Evolutionary conservation across 371 early-diverging fungal genomes (phyloP), one percentile per base, ranked within the genome.

Genomic region (Vairimorpha apis): DNA sequence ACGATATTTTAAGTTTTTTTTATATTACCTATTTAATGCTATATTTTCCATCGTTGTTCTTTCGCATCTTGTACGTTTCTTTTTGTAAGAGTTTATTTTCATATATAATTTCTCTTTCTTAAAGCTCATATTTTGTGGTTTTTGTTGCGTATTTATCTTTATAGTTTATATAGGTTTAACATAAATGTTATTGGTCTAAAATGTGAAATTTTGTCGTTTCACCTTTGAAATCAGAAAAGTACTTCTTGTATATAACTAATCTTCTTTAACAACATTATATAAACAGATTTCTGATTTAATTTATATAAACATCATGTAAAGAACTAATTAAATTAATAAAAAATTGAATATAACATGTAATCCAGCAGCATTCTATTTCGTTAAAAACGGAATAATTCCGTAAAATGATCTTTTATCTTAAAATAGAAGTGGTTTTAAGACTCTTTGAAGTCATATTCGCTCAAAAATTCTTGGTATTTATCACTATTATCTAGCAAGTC

Each of bases 231-330:
- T 7, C 63, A 7, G 35, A 32, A 23, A n/a, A 25, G 10, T 8
- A n/a, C 3, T 4, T 51, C 69, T 37, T 43, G 21, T 64, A 7
- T 64, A 68, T 8, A 65, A 68, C 69, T 37, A 68, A 8, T 16
- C 30, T 16, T 44, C 35, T 25, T 18, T 25, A 18, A 23, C 21
- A 10, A 18, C 12, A 3, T 27, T 37, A 5, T 30, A 8, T 16
- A 49, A 5, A 49, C 49, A 49, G 8, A 49, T 49, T 21, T n/a
- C 18, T 49, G 5, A 49, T 49, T 16, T 5, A 10, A 4, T 49
- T 21, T 4, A 16, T 16, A 5, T 16, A 21, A 10, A 16, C 3
- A 7, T 27, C 27, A 12, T 55, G 55, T 8, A 55, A 5, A 25
- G 29, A 29, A 2, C 7, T 25, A 2, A 55, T 55, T 7, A 5